Evolutionary conservation across 2,329 filamentous ascomycete genomes (phyloP).

Genomic region (Hypoxylon sp.): DNA sequence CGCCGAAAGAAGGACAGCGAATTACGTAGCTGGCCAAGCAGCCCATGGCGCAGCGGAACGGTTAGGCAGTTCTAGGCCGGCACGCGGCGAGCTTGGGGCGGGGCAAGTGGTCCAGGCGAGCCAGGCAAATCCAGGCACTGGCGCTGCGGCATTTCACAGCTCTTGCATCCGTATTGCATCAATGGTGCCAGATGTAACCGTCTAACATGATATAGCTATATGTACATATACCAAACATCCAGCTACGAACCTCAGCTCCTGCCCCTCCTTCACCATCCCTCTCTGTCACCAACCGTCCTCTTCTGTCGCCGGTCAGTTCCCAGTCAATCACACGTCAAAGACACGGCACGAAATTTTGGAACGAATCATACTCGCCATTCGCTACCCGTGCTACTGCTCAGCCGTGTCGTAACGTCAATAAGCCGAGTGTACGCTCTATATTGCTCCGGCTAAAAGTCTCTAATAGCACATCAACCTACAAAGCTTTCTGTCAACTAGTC

Average conservation of each 20-base stretch:
- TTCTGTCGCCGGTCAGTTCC: constrained; percentile 11
- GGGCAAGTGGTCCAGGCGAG: too few species aligned
- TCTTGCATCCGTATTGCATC: constrained; percentile 33
- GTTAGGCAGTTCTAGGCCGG: constrained; percentile 7
- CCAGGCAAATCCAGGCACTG: too few species aligned
- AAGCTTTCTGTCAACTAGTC: neutral
- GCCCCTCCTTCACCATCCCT: constrained; percentile 10
- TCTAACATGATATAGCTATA: neutral
- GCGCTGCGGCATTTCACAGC: constrained; percentile 30
- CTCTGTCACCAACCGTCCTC: constrained; percentile 13
- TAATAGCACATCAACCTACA: constrained; percentile 7
- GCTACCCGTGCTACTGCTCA: constrained; percentile 16
- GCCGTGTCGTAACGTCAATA: constrained; percentile 15
- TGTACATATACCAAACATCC: neutral
- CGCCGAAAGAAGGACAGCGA: constrained; percentile 9
- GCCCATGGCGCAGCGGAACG: constrained; percentile 22
- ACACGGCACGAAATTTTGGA: constrained; percentile 16
- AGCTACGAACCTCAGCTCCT: constrained; percentile 4
- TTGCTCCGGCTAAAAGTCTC: constrained; percentile 15
- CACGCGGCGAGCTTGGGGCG: too few species aligned
- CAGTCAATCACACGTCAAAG: constrained; percentile 23
- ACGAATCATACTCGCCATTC: constrained; percentile 26
- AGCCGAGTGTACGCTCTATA: constrained; percentile 6
- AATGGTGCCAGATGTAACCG: constrained; percentile 9
- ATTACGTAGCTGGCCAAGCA: constrained; percentile 33